A percentile compares a stretch with the other conserved stretches of the same genome.
Conservation (phyloP, 306 rosid species). For the Gastrolobium villosum region DNA sequence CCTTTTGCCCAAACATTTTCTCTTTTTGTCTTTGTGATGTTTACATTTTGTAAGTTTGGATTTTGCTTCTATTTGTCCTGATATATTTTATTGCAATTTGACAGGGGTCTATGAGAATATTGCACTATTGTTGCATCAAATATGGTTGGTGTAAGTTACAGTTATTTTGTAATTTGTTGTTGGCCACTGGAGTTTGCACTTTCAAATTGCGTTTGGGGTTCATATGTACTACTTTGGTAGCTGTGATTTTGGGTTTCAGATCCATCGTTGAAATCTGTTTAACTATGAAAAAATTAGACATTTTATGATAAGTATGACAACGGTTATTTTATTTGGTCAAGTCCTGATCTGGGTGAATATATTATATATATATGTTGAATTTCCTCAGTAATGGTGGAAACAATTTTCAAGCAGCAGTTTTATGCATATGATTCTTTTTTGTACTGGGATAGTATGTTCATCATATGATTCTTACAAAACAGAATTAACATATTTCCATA, state of each 20-base stretch:
- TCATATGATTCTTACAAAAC: background rate
- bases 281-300: slow-evolving; percentile 7
- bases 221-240: slow-evolving; percentile 17
- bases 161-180: slow-evolving; percentile 24
- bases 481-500: background rate
- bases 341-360: slow-evolving; percentile 10
- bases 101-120: slow-evolving; percentile 57
- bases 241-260: slow-evolving; percentile 27
- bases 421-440: background rate
- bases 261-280: background rate
- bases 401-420: background rate
- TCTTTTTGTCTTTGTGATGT: slow-evolving; percentile 17
- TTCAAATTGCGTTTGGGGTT: background rate
- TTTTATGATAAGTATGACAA: background rate
- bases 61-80: slow-evolving; percentile 31
- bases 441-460: background rate
- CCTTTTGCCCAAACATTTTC: slow-evolving; percentile 16
- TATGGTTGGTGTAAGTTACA: slow-evolving; percentile 35
- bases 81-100: slow-evolving; percentile 37
- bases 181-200: background rate
- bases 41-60: background rate
- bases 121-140: slow-evolving; percentile 11
- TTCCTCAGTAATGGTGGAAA: background rate
- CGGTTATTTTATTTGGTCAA: background rate
- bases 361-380: background rate